Evolutionary conservation across 2,329 filamentous ascomycete species (phyloP), one percentile per base, ranked within the genome.

Genomic region (Sporothrix curviconia): DNA sequence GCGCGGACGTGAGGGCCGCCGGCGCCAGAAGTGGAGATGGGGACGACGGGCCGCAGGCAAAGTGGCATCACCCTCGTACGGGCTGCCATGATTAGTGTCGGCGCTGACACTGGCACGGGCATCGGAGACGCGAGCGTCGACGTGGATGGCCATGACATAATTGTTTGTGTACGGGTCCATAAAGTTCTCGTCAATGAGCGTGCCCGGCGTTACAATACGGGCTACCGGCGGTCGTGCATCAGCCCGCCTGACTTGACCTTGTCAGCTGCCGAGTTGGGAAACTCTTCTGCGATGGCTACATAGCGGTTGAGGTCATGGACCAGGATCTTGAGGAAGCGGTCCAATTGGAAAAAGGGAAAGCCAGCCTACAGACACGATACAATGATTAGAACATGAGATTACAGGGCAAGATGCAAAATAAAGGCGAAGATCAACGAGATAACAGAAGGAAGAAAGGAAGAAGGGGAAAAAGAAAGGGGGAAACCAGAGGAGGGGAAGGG

Each of bases 181-280:
- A 70, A 97, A 99, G 65, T 91, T 92, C 72, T 99, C 94, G 71
- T 99, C 94, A 63, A 99, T 96, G 55, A 99, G 77, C 1, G 94
- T 99, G 19, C 94, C 94, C 1, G 94, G 91, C 0, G 94, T 97
- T 67, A 99, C 84, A 64, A 99, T 86, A 58, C 94, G 85, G 17
- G 89, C 83, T 14, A 99, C 90, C 79, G 85, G 25, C 94, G 86
- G 68, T 95, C 88, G 69, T 94, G 95, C 76, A 92, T 78, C 62
- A 92, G 74, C 3, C 90, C 90, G 14, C 89, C 89, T 19, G 84
- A 80, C 68, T 86, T 92, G 62, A 86, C 75, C 71, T 83, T 90
- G 57, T 83, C 83, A 3, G 84, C 78, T 4, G 82, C 77, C 62
- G 84, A 80, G 66, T 94, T 89, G 17, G 87, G 84, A 65, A 95